Base-by-base conservation (phyloP, 2,329 filamentous ascomycete species). In the Capronia americana region DNA sequence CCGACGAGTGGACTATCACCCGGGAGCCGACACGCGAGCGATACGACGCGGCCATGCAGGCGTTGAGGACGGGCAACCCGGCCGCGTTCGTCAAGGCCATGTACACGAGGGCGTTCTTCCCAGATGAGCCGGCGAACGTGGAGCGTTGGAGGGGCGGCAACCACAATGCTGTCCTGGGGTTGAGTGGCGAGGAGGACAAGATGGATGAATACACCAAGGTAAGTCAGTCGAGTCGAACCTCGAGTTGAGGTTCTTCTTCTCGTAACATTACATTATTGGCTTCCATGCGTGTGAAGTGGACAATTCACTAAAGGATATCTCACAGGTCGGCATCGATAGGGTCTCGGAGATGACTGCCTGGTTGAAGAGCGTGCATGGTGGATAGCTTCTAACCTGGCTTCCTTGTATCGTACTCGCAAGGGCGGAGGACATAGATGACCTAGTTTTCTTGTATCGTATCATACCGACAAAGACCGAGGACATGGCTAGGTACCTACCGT, bases 291-390 rank as follows among this genome's bases (percentile, higher is more conserved):
- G n/a, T n/a, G n/a, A n/a, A 32, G 30, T 6, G 30, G 30, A 32
- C 10, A 34, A 4, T 1, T 34, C 4, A 34, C 32, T 34, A 12
- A 34, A 11, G 8, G 10, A 12, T 34, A 12, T 34, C 3, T 34
- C 32, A 12, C 6, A 53, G 24, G 24, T 17, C 4, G 50, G 10
- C 24, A 53, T 53, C 26, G 50, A 53, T 7, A 53, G 50, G 26
- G 23, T 28, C 20, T 2, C 50, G 12, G 50, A 53, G 26, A 53
- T 53, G 50, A 17, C n/a, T 28, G 24, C 20, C 6, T 53, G 50
- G 50, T 12, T 53, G 26, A 53, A 53, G 50, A 14, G 20, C 14
- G 24, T 53, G n/a, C 50, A 53, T 30, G 50, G 50, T 30, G 50
- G 50, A 24, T 53, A 30, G 17, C n/a, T n/a, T n/a, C n/a, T n/a